These are phyloP conservation scores for Amborella trichopoda DNA, from an alignment of 164 flowering plant species.

Conservation along the genomic window DNA sequence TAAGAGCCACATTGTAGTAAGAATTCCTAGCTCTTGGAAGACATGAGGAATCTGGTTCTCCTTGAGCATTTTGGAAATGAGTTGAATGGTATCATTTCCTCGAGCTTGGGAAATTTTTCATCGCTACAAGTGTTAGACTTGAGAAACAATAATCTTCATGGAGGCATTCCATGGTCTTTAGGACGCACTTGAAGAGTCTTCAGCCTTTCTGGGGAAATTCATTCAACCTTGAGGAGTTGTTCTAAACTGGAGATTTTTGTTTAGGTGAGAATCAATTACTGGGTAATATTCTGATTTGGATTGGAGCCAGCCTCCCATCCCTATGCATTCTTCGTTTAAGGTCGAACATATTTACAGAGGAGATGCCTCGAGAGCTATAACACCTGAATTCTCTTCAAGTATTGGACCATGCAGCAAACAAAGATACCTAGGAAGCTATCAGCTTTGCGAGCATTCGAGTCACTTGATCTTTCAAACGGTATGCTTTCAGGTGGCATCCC, in stretches of 20 bases:
- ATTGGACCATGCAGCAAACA: background rate
- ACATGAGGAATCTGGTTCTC: background rate
- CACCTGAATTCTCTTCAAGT: background rate
- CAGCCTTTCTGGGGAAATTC: background rate
- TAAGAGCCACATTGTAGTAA: too few relatives aligned
- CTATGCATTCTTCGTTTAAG: background rate
- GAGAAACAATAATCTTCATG: conserved; percentile 1
- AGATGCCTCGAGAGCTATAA: background rate
- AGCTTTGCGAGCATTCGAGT: background rate
- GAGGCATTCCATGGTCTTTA: background rate
- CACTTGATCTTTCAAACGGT: conserved; percentile 1
- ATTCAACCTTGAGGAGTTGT: background rate
- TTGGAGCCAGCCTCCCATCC: background rate
- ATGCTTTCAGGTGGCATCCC: conserved; percentile 1
- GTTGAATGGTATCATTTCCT: background rate
- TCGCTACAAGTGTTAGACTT: background rate
- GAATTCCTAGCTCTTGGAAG: background rate
- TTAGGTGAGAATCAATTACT: conserved; percentile 1
- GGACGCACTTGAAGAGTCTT: conserved; percentile 1
- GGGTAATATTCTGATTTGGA: background rate
- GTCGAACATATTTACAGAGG: conserved; percentile 1
- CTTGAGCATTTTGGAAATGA: background rate
- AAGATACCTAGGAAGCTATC: conserved; percentile 1
- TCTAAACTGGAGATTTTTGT: background rate
- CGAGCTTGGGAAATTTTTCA: background rate